These are phyloP conservation scores for Corylus heterophylla DNA, from an alignment of 306 rosid genomes.

Conservation along the genomic window DNA sequence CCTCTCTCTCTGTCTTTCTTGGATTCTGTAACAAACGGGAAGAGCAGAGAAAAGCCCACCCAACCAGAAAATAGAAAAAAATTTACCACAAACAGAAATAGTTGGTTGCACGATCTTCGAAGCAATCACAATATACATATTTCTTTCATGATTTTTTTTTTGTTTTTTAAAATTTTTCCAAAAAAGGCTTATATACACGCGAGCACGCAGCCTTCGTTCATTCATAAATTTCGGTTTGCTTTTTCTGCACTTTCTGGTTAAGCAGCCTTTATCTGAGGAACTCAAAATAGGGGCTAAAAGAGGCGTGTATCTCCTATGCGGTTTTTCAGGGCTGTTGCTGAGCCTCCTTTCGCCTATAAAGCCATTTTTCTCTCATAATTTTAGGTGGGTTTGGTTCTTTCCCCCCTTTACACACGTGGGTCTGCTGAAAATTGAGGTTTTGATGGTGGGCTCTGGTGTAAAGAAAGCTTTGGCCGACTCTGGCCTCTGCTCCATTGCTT, in stretches of 20 bases:
- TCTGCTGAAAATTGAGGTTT: constrained; percentile 42
- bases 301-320: constrained; percentile 26
- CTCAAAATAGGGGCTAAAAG: not conserved
- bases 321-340: constrained; percentile 15
- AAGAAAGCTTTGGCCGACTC: constrained; percentile 24
- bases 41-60: constrained; percentile 37
- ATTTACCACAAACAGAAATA: constrained; percentile 25
- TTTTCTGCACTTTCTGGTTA: constrained; percentile 45
- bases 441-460: constrained; percentile 28
- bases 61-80: constrained; percentile 6
- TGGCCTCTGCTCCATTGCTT: constrained; percentile 25
- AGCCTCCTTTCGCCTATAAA: not conserved
- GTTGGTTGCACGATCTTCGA: constrained; percentile 65
- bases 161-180: too few relatives aligned
- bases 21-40: constrained; percentile 50
- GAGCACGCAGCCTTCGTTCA: constrained; percentile 21
- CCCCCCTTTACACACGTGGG: constrained; percentile 30
- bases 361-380: not conserved
- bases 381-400: constrained; percentile 37
- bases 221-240: constrained; percentile 18
- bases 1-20: not conserved
- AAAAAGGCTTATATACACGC: not conserved
- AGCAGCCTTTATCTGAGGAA: constrained; percentile 9
- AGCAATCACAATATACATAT: constrained; percentile 29
- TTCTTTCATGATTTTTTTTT: not conserved